Evolutionary conservation across 1,284 basidiomycete species (phyloP).

Genomic region (Sporisorium sorghi): DNA sequence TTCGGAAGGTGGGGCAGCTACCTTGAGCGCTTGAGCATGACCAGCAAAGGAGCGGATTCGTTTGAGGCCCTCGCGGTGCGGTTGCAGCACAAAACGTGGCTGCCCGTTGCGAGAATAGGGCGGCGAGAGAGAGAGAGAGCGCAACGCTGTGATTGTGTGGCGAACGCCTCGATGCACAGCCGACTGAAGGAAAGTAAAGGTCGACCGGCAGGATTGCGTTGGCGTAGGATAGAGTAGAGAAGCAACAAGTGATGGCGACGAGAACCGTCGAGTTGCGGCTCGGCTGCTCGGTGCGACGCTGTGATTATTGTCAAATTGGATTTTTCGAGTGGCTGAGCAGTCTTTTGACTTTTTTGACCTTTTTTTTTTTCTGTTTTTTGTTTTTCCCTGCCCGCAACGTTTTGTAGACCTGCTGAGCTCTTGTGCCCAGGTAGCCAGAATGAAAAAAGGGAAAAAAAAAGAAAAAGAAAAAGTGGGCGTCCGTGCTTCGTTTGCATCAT

Average conservation of each 20-base stretch:
- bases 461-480: slow-evolving; percentile 9
- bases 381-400: slow-evolving; percentile 1
- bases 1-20: not conserved
- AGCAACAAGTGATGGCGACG: slow-evolving; percentile 9
- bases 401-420: not conserved
- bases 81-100: not conserved
- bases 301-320: not conserved
- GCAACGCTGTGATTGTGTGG: not conserved
- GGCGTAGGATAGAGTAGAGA: not conserved
- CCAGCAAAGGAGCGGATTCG: not conserved
- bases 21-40: not conserved
- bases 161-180: slow-evolving; percentile 25
- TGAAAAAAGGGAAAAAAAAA: not conserved
- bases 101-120: not conserved
- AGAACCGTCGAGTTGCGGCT: slow-evolving; percentile 6
- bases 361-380: slow-evolving; percentile 10
- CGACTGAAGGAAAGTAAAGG: slow-evolving; percentile 19
- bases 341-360: slow-evolving; percentile 7
- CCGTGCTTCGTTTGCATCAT: slow-evolving; percentile 23
- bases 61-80: not conserved
- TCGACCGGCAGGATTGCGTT: slow-evolving; percentile 31
- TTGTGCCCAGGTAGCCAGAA: not conserved
- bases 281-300: no score
- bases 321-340: slow-evolving; percentile 5
- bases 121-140: not conserved